Conservation (phyloP, 2,329 filamentous ascomycete species). For the Claviceps arundinis region DNA sequence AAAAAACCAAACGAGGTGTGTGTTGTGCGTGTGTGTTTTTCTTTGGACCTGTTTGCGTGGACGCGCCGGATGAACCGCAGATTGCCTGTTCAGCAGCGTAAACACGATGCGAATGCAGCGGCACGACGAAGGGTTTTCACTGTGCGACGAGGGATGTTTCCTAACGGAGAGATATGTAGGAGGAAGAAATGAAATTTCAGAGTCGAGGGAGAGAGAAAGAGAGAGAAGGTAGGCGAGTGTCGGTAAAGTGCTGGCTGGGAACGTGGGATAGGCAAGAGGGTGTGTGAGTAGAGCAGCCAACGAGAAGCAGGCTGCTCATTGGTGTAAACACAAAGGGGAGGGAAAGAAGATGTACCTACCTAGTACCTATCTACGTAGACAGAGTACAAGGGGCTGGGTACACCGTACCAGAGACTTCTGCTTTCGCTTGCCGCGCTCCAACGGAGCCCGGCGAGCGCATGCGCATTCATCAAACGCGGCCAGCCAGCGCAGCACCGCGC, state of each 20-base stretch:
- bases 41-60: slow-evolving; percentile 8
- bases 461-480: not conserved
- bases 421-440: not conserved
- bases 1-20: slow-evolving; percentile 9
- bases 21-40: slow-evolving; percentile 8
- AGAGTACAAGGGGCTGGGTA: not conserved
- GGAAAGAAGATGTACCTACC: not conserved
- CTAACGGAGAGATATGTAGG: slow-evolving; percentile 7
- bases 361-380: not conserved
- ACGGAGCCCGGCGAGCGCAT: not conserved
- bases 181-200: slow-evolving; percentile 11
- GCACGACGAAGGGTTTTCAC: slow-evolving; percentile 1
- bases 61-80: slow-evolving; percentile 5
- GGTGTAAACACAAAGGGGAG: slow-evolving; percentile 6
- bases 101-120: slow-evolving; percentile 10
- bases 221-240: slow-evolving; percentile 6
- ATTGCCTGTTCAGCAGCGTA: slow-evolving; percentile 3
- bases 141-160: slow-evolving; percentile 2
- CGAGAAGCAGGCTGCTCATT: slow-evolving; percentile 3
- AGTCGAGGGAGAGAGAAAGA: slow-evolving; percentile 12
- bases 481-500: not conserved
- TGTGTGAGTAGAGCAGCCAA: slow-evolving; percentile 10
- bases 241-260: slow-evolving; percentile 10
- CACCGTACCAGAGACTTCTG: not conserved
- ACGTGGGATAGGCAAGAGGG: slow-evolving; percentile 10